Evolutionary conservation across 2,329 filamentous ascomycete genomes (phyloP).

Genomic region (Penicillium sp.): DNA sequence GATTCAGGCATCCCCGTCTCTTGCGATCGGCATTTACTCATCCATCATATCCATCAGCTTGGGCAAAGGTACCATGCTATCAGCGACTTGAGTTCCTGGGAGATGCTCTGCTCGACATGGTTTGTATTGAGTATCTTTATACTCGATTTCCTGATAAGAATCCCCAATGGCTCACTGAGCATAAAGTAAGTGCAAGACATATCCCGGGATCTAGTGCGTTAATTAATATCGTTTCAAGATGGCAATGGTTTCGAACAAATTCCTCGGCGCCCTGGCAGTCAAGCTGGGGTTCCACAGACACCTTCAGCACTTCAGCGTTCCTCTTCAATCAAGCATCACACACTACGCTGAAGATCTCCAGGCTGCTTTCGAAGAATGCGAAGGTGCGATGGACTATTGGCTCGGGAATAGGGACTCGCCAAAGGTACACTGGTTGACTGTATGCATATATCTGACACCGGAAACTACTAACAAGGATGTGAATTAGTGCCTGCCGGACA

Average conservation of each 20-base stretch:
- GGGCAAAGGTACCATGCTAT: slow-evolving; percentile 77
- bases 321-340: slow-evolving; percentile 42
- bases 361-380: slow-evolving; percentile 27
- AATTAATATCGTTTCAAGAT: slow-evolving; percentile 47
- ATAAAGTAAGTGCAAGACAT: slow-evolving; percentile 56
- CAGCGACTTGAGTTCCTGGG: slow-evolving; percentile 90
- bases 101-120: slow-evolving; percentile 82
- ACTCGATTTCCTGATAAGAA: slow-evolving; percentile 69
- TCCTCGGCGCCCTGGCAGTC: slow-evolving; percentile 75
- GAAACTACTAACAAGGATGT: background rate
- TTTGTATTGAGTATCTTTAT: slow-evolving; percentile 76
- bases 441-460: background rate
- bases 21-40: slow-evolving; percentile 83
- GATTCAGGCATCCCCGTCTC: slow-evolving; percentile 69
- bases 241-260: slow-evolving; percentile 98
- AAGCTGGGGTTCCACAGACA: slow-evolving; percentile 70
- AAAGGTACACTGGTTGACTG: slow-evolving; percentile 28
- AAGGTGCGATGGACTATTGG: slow-evolving; percentile 41
- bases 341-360: slow-evolving; percentile 44
- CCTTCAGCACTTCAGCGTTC: slow-evolving; percentile 48
- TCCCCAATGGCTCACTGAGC: slow-evolving; percentile 94
- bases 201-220: background rate
- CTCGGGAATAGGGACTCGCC: slow-evolving; percentile 38
- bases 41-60: slow-evolving; percentile 68
- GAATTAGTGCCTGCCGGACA: slow-evolving; percentile 64